A percentile compares a stretch with the other conserved stretches of the same genome.
These are phyloP conservation scores for Mortierella sp. DNA, from an alignment of 371 early-diverging fungal genomes.

Conservation along the genomic window DNA sequence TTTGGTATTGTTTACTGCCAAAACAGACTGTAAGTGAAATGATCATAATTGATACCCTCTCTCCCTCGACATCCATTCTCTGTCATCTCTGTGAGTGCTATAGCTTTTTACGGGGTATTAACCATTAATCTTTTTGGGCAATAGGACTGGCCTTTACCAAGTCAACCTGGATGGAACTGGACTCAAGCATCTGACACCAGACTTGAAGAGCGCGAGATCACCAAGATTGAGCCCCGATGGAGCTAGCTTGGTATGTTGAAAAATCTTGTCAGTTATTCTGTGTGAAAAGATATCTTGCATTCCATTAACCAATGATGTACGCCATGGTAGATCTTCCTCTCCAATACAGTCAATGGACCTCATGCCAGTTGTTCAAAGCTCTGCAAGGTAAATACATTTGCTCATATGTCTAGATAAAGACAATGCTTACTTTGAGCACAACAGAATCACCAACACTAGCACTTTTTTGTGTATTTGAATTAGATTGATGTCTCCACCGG, in stretches of 20 bases:
- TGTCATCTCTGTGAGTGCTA: not conserved
- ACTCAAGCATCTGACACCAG: slow-evolving; percentile 38
- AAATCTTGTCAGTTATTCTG: not conserved
- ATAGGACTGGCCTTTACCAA: slow-evolving; percentile 53
- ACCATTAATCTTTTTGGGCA: not conserved
- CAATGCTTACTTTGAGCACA: not conserved
- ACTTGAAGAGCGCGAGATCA: slow-evolving; percentile 57
- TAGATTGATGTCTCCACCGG: slow-evolving; percentile 41
- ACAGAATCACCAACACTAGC: not conserved
- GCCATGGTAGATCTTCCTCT: slow-evolving; percentile 56
- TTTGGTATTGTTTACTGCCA: slow-evolving; percentile 64
- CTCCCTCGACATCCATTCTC: too few relatives aligned
- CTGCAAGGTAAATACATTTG: slow-evolving; percentile 25
- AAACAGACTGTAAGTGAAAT: slow-evolving; percentile 55
- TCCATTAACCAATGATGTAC: not conserved
- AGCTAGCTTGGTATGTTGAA: slow-evolving; percentile 38
- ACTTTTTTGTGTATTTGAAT: not conserved
- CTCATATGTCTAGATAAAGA: too few relatives aligned
- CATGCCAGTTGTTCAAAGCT: slow-evolving; percentile 63
- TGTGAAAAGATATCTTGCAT: not conserved
- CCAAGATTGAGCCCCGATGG: slow-evolving; percentile 60
- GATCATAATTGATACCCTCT: not conserved
- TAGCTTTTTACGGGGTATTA: not conserved
- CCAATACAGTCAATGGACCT: slow-evolving; percentile 65
- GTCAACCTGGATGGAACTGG: slow-evolving; percentile 53